Evolutionary conservation across 2,329 filamentous ascomycete genomes (phyloP), one percentile per base, ranked within the genome.

Genomic region (Lecanicillium sp.): DNA sequence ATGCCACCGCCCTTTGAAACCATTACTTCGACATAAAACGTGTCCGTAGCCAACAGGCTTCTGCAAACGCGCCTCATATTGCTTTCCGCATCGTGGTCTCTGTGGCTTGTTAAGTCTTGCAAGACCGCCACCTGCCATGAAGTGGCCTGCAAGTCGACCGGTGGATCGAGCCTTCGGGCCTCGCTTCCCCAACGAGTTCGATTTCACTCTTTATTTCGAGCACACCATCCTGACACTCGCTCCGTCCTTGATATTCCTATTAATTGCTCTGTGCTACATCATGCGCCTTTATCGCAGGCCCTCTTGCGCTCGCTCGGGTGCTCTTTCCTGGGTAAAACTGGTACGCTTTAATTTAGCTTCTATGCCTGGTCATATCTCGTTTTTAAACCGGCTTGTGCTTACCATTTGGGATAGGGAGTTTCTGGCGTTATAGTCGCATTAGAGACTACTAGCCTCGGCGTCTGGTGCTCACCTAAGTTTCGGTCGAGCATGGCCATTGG

Each of bases 141-240:
- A 25, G 6, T 25, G 22, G 22, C 22, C 22, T 25, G 22, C 22
- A 6, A 11, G 22, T 7, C 22, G 22, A 6, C 7, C 6, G 13
- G 13, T 30, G 25, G 37, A 40, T 14, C 9, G 15, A 5, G 6
- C 17, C 8, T 34, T 35, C 22, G 37, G 37, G 3, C 37, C 37
- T n/a, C 39, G 33, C 13, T 6, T 41, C 2, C 29, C n/a, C 19
- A 18, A 27, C 17, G 8, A 41, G 9, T 35, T 32, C 16, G 33
- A 37, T 14, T 37, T 41, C 20, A 41, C 33, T 3, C 33, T 41
- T 2, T 28, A 18, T 8, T 37, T 41, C 13, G 38, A 36, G 16
- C 28, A 41, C 17, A 6, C 37, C 7, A 36, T 41, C 25, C 22
- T 41, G 11, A 29, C 29, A 11, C 28, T 37, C 16, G 29, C 37